Evolutionary conservation across 1,284 basidiomycete genomes (phyloP), one percentile per base, ranked within the genome.

Genomic region (Leccinum subspadiceum): DNA sequence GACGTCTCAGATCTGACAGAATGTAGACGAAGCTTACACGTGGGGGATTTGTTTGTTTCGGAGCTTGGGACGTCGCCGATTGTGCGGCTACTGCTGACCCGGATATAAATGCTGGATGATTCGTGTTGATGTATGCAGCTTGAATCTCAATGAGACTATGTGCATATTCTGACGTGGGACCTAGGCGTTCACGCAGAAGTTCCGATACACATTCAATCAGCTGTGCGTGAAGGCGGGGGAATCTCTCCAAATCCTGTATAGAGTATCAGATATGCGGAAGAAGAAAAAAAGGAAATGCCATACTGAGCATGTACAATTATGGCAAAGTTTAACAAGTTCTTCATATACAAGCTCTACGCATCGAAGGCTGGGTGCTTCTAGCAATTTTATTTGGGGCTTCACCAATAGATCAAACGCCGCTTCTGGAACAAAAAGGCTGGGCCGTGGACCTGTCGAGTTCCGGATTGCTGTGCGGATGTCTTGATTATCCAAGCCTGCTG

Each of bases 301-400:
- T 69, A 96, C 94, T 56, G 85, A 75, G 71, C 89, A 92, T 7
- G 96, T 97, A 78, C 96, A 98, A 73, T 96, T 98, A 76, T 99
- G 97, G 76, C 97, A 99, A 62, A 99, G 97, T 82, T 98, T 98
- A 71, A 99, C 98, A 57, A 99, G 80, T 76, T 99, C 97, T 75
- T 99, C 97, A 74, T 99, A 99, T 10, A 99, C 97, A 64, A 99
- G 79, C 76, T 99, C 97, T 31, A 99, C 97, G 70, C 97, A 99
- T 46, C 96, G 84, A 76, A 98, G 76, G 76, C 92, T 92, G 6
- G 97, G 96, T 5, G 93, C 85, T 76, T 98, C 96, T 61, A 99
- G 79, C 33, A 99, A 81, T 78, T 97, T 97, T 77, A 99, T 98
- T 76, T 99, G 97, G 0, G 97, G 97, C 75, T 99, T 99, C 68